Evolutionary conservation across 2,329 filamentous ascomycete species (phyloP).

Genomic region (Ascochyta viciae-villosae): DNA sequence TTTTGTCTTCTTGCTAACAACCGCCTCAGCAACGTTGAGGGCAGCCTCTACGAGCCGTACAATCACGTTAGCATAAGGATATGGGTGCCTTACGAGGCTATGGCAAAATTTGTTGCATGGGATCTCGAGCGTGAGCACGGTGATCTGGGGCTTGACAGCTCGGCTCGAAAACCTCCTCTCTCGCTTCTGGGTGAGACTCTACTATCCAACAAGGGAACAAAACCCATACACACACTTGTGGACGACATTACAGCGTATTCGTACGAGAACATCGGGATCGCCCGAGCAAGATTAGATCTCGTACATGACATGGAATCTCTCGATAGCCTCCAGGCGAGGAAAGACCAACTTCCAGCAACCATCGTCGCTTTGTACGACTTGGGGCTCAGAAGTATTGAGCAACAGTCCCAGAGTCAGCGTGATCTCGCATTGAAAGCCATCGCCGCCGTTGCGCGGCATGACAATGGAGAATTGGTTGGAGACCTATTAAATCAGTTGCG

Average conservation of each 20-base stretch:
- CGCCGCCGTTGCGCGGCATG: conserved; percentile 11
- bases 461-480: conserved; percentile 14
- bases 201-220: background rate
- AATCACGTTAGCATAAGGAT: conserved; percentile 21
- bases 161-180: conserved; percentile 17
- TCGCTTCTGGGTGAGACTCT: conserved; percentile 17
- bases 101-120: conserved; percentile 25
- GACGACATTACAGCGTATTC: conserved; percentile 12
- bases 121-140: conserved; percentile 30
- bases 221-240: conserved; percentile 8
- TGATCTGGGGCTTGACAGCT: conserved; percentile 22
- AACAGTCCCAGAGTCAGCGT: conserved; percentile 3
- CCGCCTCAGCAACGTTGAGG: background rate
- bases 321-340: conserved; percentile 13
- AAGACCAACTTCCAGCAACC: conserved; percentile 26
- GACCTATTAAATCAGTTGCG: conserved; percentile 2
- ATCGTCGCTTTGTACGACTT: conserved; percentile 27
- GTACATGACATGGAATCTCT: conserved; percentile 21
- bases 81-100: background rate
- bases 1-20: background rate
- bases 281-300: conserved; percentile 26
- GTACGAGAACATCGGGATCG: conserved; percentile 22
- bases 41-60: conserved; percentile 11
- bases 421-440: conserved; percentile 24
- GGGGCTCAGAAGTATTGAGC: conserved; percentile 21